Conservation (phyloP, 129 eudicot species). For the Lactuca sativa region DNA sequence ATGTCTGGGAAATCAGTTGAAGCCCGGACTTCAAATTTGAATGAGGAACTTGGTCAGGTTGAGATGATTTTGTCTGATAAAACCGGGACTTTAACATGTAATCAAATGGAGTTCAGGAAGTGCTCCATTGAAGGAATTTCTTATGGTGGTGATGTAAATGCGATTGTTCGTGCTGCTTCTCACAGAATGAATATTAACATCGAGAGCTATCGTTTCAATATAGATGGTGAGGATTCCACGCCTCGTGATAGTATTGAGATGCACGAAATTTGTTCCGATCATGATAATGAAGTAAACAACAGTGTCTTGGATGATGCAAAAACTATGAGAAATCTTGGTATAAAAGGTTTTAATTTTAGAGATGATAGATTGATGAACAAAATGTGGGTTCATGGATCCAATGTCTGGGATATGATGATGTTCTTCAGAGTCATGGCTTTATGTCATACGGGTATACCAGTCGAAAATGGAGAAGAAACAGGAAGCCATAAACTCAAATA, state of each 20-base stretch:
- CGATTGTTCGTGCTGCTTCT: slow-evolving; percentile 55
- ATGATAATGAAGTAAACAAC: slow-evolving; percentile 23
- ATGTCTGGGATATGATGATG: slow-evolving; percentile 44
- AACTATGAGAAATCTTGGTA: slow-evolving; percentile 16
- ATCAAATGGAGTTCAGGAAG: slow-evolving; percentile 59
- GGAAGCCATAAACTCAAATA: slow-evolving; percentile 34
- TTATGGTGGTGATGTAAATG: slow-evolving; percentile 52
- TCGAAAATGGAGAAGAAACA: slow-evolving; percentile 36
- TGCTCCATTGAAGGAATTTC: slow-evolving; percentile 60
- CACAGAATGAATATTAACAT: slow-evolving; percentile 51
- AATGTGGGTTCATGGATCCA: slow-evolving; percentile 44
- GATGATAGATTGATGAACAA: slow-evolving; percentile 42
- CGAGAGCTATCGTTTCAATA: slow-evolving; percentile 42
- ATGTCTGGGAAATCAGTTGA: slow-evolving; percentile 40
- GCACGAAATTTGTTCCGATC: slow-evolving; percentile 38
- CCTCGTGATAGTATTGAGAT: slow-evolving; percentile 45
- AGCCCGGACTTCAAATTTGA: slow-evolving; percentile 54
- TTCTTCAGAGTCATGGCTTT: slow-evolving; percentile 58
- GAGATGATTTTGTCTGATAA: slow-evolving; percentile 53
- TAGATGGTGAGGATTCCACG: slow-evolving; percentile 47
- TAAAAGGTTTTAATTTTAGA: slow-evolving; percentile 51
- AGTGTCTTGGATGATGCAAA: slow-evolving; percentile 27
- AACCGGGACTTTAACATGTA: slow-evolving; percentile 62
- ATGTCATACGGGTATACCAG: slow-evolving; percentile 58
- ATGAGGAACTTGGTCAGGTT: slow-evolving; percentile 60